Percentiles rank a stretch among this genome's conserved stretches.
Evolutionary conservation across 2,329 filamentous ascomycete species (phyloP).

Genomic region (Colletotrichum cereale): DNA sequence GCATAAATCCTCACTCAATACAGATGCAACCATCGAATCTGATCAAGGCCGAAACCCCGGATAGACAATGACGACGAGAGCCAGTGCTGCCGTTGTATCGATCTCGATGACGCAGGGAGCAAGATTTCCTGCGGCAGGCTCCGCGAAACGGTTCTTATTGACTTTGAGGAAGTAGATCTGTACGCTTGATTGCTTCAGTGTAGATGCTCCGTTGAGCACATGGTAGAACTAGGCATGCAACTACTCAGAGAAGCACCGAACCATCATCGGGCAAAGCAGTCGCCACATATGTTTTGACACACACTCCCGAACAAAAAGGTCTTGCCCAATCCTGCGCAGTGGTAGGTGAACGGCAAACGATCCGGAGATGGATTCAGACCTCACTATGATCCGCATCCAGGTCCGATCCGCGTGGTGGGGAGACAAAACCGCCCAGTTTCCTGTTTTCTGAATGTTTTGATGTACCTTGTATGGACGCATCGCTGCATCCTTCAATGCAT

Average conservation of each 20-base stretch:
- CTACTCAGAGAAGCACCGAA: neutral
- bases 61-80: neutral
- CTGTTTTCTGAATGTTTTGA: neutral
- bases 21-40: neutral
- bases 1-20: too few species aligned
- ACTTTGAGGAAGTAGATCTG: neutral
- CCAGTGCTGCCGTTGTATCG: neutral
- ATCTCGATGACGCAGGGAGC: neutral
- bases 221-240: neutral
- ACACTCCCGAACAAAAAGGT: neutral
- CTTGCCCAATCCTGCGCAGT: neutral
- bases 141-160: neutral
- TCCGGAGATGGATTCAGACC: neutral
- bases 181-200: neutral
- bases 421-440: neutral
- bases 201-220: neutral
- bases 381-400: neutral
- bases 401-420: constrained; percentile 1
- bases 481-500: neutral
- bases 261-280: neutral
- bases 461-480: neutral
- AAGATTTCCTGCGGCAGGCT: fast-evolving
- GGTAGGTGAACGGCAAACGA: neutral
- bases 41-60: too few species aligned
- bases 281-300: neutral